Evolutionary conservation across 352 stramenopile species (phyloP).

Genomic region (Elongisporangium prolatum): DNA sequence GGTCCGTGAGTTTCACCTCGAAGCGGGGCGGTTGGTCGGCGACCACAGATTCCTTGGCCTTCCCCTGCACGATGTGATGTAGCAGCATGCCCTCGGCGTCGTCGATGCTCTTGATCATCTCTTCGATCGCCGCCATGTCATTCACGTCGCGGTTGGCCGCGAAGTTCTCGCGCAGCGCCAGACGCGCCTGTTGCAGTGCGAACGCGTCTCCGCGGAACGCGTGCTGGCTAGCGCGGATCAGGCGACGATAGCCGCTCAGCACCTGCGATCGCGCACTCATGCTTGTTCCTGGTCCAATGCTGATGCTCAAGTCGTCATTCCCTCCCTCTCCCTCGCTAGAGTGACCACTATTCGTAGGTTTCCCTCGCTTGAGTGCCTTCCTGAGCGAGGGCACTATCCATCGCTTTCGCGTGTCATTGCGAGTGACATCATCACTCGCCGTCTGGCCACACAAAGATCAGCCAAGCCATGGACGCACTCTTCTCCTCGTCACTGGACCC

Average conservation of each 20-base stretch:
- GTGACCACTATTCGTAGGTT: not conserved
- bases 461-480: slow-evolving; percentile 36
- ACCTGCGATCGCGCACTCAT: slow-evolving; percentile 63
- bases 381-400: not conserved
- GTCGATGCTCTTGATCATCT: slow-evolving; percentile 70
- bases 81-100: slow-evolving; percentile 82
- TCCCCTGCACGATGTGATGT: slow-evolving; percentile 83
- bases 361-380: not conserved
- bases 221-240: slow-evolving; percentile 67
- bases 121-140: slow-evolving; percentile 43
- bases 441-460: not conserved
- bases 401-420: slow-evolving; percentile 1
- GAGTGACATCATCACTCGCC: slow-evolving; percentile 5
- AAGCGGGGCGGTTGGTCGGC: slow-evolving; percentile 32
- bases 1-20: slow-evolving; percentile 76
- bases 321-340: not conserved
- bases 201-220: slow-evolving; percentile 71
- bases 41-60: slow-evolving; percentile 36
- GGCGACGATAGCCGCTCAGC: slow-evolving; percentile 67
- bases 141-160: slow-evolving; percentile 47
- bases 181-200: slow-evolving; percentile 51
- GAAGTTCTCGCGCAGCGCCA: slow-evolving; percentile 70
- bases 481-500: slow-evolving; percentile 13
- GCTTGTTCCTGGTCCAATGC: slow-evolving; percentile 1
- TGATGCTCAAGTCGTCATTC: not conserved